Evolutionary conservation across 2,329 filamentous ascomycete species (phyloP).

Genomic region (Botrytis porri): DNA sequence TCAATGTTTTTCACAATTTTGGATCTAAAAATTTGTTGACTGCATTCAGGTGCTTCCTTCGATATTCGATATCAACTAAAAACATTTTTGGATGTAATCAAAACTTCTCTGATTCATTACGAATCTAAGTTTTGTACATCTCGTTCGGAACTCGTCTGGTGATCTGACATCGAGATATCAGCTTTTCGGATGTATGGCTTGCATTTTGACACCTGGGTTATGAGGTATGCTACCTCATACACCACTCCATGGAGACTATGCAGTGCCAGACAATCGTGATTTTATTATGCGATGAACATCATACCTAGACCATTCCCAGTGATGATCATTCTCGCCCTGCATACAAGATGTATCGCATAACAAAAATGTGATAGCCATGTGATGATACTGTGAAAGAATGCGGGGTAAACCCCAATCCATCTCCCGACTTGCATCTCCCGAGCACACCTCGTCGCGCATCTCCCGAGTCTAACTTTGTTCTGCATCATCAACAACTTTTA

Average conservation of each 20-base stretch:
- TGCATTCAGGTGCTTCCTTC: not conserved
- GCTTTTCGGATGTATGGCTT: not conserved
- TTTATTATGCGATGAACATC: not conserved
- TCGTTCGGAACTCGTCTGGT: not conserved
- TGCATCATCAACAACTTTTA: not conserved
- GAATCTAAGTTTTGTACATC: fast-evolving
- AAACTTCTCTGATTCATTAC: not conserved
- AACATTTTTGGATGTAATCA: not conserved
- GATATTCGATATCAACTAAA: not conserved
- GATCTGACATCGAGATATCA: not conserved
- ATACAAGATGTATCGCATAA: not conserved
- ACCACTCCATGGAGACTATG: not conserved
- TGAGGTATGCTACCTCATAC: not conserved
- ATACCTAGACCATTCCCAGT: not conserved
- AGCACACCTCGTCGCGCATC: not conserved
- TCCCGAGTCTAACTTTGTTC: not conserved
- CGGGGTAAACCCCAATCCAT: slow-evolving; percentile 3
- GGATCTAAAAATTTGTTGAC: not conserved
- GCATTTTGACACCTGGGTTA: not conserved
- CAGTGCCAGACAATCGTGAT: not conserved
- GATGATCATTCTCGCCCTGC: not conserved
- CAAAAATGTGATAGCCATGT: not conserved
- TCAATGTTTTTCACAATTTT: not conserved
- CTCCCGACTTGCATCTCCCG: not conserved
- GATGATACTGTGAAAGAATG: not conserved